Conservation (phyloP, 148 eudicot species). For the Vaccinium myrtillus region DNA sequence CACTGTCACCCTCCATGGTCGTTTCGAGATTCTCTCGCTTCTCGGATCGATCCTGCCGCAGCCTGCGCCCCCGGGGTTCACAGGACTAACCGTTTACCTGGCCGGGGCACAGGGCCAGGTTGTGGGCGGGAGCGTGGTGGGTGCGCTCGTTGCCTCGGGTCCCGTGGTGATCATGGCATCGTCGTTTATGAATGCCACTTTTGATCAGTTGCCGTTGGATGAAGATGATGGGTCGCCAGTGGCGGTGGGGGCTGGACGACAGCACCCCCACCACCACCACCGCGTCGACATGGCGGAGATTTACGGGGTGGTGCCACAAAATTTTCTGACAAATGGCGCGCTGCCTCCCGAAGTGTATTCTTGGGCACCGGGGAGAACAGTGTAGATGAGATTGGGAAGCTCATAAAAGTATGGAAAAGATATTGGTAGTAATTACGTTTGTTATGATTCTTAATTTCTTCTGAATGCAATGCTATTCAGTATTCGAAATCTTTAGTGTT, state of each 20-base stretch:
- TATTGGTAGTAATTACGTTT: neutral
- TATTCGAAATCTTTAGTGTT: neutral
- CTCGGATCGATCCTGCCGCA: slow-evolving; percentile 68
- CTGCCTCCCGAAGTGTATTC: slow-evolving; percentile 36
- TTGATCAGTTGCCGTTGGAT: slow-evolving; percentile 60
- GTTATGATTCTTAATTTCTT: neutral
- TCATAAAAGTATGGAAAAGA: neutral
- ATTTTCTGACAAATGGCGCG: slow-evolving; percentile 36
- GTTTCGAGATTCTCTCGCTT: slow-evolving; percentile 71
- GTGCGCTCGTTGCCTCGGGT: slow-evolving; percentile 65
- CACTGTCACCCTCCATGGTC: slow-evolving; percentile 64
- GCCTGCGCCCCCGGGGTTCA: slow-evolving; percentile 65
- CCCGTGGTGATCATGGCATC: slow-evolving; percentile 76
- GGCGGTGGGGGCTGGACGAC: slow-evolving; percentile 16
- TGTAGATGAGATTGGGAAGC: neutral
- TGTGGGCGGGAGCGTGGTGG: slow-evolving; percentile 68
- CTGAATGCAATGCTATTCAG: neutral
- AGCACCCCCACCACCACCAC: slow-evolving; percentile 36
- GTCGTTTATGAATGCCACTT: slow-evolving; percentile 67
- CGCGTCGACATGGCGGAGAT: slow-evolving; percentile 36
- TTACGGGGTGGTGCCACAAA: slow-evolving; percentile 49
- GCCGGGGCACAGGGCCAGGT: slow-evolving; percentile 81
- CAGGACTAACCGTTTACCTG: slow-evolving; percentile 58
- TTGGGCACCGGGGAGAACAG: slow-evolving; percentile 20
- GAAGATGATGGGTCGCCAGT: slow-evolving; percentile 32